Conservation (phyloP, 768 basidiomycete species). For the Brasilioporus rufonigricans region DNA sequence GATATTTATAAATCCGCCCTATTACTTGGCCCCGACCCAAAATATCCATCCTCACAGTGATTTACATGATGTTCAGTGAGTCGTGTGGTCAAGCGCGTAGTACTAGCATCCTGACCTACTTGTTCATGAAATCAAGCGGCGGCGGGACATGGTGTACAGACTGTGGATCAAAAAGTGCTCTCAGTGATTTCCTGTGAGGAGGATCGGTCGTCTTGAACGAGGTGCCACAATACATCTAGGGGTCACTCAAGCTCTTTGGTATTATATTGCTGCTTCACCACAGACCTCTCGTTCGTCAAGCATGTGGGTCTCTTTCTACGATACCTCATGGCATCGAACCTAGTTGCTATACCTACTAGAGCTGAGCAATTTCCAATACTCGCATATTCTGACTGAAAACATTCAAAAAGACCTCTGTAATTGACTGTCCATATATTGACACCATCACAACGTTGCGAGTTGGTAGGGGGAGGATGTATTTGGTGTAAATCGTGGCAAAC, state of each 20-base stretch:
- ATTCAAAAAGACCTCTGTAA: conserved; percentile 7
- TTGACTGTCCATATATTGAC: conserved; percentile 20
- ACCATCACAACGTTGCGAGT: conserved; percentile 14
- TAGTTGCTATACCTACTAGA: neutral
- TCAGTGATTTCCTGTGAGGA: neutral
- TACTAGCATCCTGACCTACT: neutral
- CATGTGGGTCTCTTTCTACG: neutral
- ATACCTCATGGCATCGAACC: neutral
- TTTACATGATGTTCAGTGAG: too few relatives aligned
- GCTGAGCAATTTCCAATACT: neutral
- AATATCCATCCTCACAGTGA: too few relatives aligned
- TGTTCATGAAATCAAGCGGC: neutral
- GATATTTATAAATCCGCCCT: too few relatives aligned
- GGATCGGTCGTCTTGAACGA: neutral
- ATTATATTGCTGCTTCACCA: neutral
- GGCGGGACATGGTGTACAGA: neutral
- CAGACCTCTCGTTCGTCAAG: neutral
- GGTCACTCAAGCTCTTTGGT: neutral
- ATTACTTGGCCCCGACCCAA: too few relatives aligned
- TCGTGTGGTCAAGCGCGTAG: too few relatives aligned
- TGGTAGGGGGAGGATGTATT: conserved; percentile 14
- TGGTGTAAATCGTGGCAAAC: conserved; percentile 19
- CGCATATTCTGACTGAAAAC: neutral
- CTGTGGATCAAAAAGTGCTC: neutral
- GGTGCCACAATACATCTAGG: neutral